These are phyloP conservation scores for Entomophthora muscae DNA, from an alignment of 371 early-diverging fungal species.

Conservation along the genomic window DNA sequence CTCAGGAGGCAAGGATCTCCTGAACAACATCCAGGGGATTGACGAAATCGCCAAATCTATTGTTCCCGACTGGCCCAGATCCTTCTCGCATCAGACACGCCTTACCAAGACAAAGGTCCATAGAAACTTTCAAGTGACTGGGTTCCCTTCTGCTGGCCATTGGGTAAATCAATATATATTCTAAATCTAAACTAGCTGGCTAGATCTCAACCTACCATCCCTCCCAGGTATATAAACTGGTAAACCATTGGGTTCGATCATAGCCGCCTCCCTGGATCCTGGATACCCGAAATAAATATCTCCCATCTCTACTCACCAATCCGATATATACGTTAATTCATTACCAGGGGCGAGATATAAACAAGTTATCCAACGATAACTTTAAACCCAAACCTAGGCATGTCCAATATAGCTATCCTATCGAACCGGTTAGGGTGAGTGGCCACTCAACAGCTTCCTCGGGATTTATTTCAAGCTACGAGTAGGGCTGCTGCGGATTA, in stretches of 20 bases:
- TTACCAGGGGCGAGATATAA: too few relatives aligned
- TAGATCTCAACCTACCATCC: not conserved
- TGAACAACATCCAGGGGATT: not conserved
- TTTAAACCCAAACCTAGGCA: too few relatives aligned
- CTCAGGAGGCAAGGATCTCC: not conserved
- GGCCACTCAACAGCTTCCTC: too few relatives aligned
- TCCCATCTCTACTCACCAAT: too few relatives aligned
- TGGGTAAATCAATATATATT: not conserved
- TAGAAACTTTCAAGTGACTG: not conserved
- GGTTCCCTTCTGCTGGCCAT: not conserved
- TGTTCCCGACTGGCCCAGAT: not conserved
- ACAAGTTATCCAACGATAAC: too few relatives aligned
- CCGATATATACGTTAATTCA: too few relatives aligned
- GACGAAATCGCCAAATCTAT: not conserved
- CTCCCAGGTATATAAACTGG: not conserved
- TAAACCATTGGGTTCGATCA: not conserved
- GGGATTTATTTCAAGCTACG: too few relatives aligned
- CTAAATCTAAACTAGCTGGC: not conserved
- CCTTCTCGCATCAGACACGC: not conserved
- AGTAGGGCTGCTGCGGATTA: too few relatives aligned
- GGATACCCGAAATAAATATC: too few relatives aligned
- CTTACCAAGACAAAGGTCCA: not conserved
- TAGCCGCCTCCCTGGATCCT: too few relatives aligned
- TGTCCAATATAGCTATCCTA: too few relatives aligned
- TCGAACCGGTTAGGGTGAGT: too few relatives aligned